Percentiles rank a stretch among this genome's conserved stretches.
These are phyloP conservation scores for Alternaria dauci DNA, from an alignment of 2,329 filamentous ascomycete genomes.

Conservation along the genomic window DNA sequence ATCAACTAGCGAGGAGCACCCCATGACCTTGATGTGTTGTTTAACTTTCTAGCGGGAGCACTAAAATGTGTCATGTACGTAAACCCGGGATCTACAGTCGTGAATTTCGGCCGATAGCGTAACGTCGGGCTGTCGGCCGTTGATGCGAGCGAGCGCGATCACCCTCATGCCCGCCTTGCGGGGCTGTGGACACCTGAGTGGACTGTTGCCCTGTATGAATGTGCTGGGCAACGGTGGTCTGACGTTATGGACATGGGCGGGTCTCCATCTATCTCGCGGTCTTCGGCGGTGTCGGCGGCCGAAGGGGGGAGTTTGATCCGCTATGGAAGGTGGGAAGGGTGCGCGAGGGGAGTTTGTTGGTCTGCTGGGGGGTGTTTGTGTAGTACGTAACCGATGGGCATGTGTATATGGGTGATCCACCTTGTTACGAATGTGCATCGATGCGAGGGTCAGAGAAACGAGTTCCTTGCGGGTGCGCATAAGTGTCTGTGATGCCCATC, in stretches of 20 bases:
- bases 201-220: background rate
- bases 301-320: background rate
- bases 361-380: background rate
- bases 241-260: background rate
- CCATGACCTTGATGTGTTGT: background rate
- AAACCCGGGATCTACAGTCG: background rate
- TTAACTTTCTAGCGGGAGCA: background rate
- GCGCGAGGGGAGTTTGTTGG: background rate
- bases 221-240: background rate
- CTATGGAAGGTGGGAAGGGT: background rate
- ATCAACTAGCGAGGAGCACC: background rate
- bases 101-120: background rate
- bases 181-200: constrained; percentile 4
- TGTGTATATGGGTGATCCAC: background rate
- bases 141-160: background rate
- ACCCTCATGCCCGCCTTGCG: background rate
- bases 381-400: constrained; percentile 1
- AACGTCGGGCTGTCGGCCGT: constrained; percentile 9
- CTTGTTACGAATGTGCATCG: background rate
- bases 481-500: background rate
- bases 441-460: background rate
- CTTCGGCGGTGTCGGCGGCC: background rate
- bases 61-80: background rate
- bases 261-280: background rate
- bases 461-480: background rate